phyloP scores from a whole-genome alignment of 257 asterid genomes.

The Plectranthus barbatus region DNA sequence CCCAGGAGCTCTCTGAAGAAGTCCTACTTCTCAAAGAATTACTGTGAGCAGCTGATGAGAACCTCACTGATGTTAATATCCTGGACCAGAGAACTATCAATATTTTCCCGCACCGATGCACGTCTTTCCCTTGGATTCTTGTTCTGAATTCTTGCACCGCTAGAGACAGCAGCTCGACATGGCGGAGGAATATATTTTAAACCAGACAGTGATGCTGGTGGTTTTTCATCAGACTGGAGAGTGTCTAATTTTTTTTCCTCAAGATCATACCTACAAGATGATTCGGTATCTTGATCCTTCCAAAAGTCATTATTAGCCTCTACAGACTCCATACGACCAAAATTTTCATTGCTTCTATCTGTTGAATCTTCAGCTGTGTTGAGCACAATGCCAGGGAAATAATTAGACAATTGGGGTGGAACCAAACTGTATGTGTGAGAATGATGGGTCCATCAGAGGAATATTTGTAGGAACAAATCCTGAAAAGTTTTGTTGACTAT shows the following conservation, averaged over 20 bases:
- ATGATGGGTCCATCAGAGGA: slow-evolving; percentile 45
- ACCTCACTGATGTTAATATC: slow-evolving; percentile 48
- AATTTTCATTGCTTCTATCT: slow-evolving; percentile 44
- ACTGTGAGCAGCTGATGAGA: slow-evolving; percentile 33
- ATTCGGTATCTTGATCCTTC: slow-evolving; percentile 52
- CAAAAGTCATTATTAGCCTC: slow-evolving; percentile 53
- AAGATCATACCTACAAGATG: slow-evolving; percentile 40
- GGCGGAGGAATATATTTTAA: slow-evolving; percentile 54
- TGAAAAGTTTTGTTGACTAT: slow-evolving; percentile 48
- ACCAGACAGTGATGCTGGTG: slow-evolving; percentile 31
- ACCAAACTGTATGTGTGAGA: slow-evolving; percentile 51
- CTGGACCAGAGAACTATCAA: slow-evolving; percentile 38
- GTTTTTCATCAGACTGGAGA: slow-evolving; percentile 42
- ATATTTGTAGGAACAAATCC: slow-evolving; percentile 49
- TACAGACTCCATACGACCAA: slow-evolving; percentile 37
- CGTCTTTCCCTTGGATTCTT: slow-evolving; percentile 46
- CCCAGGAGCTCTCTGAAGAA: slow-evolving; percentile 57
- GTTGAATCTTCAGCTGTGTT: slow-evolving; percentile 44
- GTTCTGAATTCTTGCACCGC: slow-evolving; percentile 37
- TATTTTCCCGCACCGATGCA: slow-evolving; percentile 42
- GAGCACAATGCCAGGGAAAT: slow-evolving; percentile 47
- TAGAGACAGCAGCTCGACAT: slow-evolving; percentile 38
- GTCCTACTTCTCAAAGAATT: slow-evolving; percentile 43
- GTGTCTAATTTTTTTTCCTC: slow-evolving; percentile 40
- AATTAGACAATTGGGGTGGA: slow-evolving; percentile 51